A percentile compares a stretch with the other conserved stretches of the same genome.
These are phyloP conservation scores for Rhizoctonia solani DNA, from an alignment of 1,284 basidiomycete genomes.

Conservation along the genomic window DNA sequence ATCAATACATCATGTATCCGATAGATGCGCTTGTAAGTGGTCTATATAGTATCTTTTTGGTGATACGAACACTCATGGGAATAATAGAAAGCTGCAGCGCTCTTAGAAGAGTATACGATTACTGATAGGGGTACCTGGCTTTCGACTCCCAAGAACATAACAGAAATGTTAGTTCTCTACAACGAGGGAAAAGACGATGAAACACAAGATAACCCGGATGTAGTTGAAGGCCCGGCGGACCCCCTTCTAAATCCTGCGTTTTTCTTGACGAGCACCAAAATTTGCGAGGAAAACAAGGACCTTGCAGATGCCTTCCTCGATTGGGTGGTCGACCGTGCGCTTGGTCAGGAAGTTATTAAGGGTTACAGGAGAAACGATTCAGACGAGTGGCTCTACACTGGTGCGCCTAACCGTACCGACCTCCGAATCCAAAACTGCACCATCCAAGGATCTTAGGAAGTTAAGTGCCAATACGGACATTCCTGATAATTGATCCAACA, in stretches of 20 bases:
- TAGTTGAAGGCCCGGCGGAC: conserved; percentile 37
- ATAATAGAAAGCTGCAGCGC: conserved; percentile 48
- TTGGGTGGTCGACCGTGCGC: conserved; percentile 48
- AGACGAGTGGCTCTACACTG: conserved; percentile 6
- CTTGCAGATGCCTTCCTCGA: conserved; percentile 49
- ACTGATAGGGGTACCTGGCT: conserved; percentile 49
- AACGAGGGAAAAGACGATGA: conserved; percentile 37
- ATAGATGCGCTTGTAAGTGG: conserved; percentile 48
- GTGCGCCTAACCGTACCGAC: background rate
- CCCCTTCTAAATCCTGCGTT: conserved; percentile 53
- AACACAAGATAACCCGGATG: background rate
- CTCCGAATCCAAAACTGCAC: conserved; percentile 12
- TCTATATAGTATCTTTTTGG: background rate
- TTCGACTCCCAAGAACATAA: conserved; percentile 47
- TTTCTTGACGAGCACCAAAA: conserved; percentile 47
- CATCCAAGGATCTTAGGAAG: background rate
- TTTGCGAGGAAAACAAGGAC: conserved; percentile 38
- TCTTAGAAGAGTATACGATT: conserved; percentile 55
- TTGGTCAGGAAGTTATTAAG: conserved; percentile 51
- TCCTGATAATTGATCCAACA: too few relatives aligned
- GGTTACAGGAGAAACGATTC: conserved; percentile 46
- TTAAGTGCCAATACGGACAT: background rate
- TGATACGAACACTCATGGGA: background rate
- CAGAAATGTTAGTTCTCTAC: conserved; percentile 41
- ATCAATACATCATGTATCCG: conserved; percentile 57